phyloP scores from a whole-genome alignment of 805 yeast species.

The Yarrowia hollandica region DNA sequence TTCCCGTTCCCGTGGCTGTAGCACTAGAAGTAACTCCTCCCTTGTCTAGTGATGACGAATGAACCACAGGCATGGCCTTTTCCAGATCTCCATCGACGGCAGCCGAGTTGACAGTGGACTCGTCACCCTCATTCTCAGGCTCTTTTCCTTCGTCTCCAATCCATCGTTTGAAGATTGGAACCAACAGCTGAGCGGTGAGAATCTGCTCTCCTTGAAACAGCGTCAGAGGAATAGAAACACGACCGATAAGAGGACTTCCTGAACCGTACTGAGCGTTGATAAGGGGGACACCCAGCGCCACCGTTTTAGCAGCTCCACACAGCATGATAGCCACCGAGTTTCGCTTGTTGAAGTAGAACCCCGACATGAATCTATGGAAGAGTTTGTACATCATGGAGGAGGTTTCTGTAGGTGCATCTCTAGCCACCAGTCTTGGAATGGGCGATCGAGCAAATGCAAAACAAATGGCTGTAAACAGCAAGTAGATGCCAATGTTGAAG shows the following conservation, averaged over 20 bases:
- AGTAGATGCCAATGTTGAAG: constrained; percentile 76
- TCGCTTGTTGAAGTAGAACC: constrained; percentile 66
- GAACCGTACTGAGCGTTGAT: constrained; percentile 78
- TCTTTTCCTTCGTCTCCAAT: constrained; percentile 39
- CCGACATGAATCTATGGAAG: constrained; percentile 49
- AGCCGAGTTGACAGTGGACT: background rate
- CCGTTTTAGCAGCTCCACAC: constrained; percentile 93
- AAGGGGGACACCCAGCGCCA: constrained; percentile 84
- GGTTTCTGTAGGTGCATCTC: constrained; percentile 48
- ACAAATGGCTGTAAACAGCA: constrained; percentile 70
- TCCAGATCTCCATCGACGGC: background rate
- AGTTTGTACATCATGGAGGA: constrained; percentile 49
- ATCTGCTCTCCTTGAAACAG: constrained; percentile 88
- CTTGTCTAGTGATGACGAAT: too few species aligned
- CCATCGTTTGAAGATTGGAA: constrained; percentile 70
- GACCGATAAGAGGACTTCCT: constrained; percentile 53
- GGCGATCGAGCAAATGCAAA: constrained; percentile 53
- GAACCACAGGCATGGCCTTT: background rate
- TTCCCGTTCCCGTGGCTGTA: too few species aligned
- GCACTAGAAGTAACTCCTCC: too few species aligned
- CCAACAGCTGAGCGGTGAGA: constrained; percentile 71
- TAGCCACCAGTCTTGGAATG: background rate
- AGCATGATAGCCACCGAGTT: constrained; percentile 81
- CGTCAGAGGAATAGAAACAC: constrained; percentile 76
- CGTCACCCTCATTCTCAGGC: constrained; percentile 9